phyloP scores from a whole-genome alignment of 441 rosid genomes.

The Geranium incanum region DNA sequence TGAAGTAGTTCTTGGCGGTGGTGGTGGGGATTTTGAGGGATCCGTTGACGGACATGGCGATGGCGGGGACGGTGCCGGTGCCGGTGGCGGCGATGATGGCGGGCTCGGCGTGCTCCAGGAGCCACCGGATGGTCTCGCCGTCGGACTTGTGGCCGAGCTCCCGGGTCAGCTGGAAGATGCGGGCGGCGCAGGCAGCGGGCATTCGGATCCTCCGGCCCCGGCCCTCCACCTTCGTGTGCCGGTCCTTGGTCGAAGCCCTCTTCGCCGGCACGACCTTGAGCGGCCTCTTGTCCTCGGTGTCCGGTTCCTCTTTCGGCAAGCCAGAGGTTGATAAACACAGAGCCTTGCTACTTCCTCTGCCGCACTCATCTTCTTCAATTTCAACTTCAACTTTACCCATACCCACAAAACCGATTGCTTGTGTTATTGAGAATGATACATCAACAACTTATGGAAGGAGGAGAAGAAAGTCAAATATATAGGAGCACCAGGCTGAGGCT shows the following conservation, averaged over 20 bases:
- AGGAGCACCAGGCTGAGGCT: no score
- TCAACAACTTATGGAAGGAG: no score
- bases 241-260: background rate
- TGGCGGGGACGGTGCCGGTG: conserved; percentile 5
- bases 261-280: background rate
- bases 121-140: conserved; percentile 1
- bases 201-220: background rate
- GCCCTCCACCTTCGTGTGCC: background rate
- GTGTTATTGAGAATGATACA: no score
- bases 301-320: no score
- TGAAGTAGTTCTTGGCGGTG: background rate
- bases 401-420: no score
- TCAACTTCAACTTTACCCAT: no score
- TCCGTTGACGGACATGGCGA: conserved; percentile 3
- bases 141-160: background rate
- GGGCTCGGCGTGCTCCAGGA: background rate
- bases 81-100: background rate
- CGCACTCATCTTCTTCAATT: no score
- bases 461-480: no score
- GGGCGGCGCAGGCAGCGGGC: background rate
- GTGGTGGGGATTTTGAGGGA: background rate
- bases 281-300: no score
- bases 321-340: no score
- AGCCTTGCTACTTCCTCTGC: no score
- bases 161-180: background rate